A percentile compares a stretch with the other conserved stretches of the same genome.
phyloP scores from a whole-genome alignment of 2,329 filamentous ascomycete genomes.

The Trichoderma guizhouense region DNA sequence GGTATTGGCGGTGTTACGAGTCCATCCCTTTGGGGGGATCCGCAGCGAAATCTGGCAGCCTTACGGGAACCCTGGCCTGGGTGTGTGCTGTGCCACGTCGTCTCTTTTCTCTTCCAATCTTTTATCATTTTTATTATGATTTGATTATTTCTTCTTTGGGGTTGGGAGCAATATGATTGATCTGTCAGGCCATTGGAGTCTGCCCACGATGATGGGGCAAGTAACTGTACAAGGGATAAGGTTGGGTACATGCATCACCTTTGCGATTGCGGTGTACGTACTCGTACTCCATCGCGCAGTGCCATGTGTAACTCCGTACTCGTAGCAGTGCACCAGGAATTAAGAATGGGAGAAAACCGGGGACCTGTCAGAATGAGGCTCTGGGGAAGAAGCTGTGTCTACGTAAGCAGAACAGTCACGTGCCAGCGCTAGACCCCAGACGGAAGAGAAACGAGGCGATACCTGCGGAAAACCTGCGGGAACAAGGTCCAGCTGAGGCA shows the following conservation, averaged over 20 bases:
- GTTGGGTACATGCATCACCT: not conserved
- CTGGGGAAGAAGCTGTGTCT: not conserved
- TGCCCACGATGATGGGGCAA: not conserved
- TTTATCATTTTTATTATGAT: not conserved
- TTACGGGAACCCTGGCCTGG: not conserved
- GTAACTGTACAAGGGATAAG: not conserved
- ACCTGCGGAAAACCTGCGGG: not conserved
- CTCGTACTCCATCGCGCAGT: not conserved
- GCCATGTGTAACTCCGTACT: not conserved
- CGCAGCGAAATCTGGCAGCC: constrained; percentile 4
- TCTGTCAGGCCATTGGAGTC: not conserved
- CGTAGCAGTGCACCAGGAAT: not conserved
- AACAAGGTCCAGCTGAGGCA: constrained; percentile 1
- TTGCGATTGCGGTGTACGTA: not conserved
- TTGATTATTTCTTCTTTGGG: not conserved
- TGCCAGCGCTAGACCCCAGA: not conserved
- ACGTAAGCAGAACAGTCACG: not conserved
- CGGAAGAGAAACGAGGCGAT: not conserved
- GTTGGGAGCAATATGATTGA: not conserved
- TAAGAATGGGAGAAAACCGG: not conserved
- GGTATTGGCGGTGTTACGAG: too few species aligned
- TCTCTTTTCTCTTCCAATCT: not conserved
- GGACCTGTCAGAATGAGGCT: not conserved
- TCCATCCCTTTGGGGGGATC: not conserved
- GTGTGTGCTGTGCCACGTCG: not conserved